Base-by-base conservation (phyloP, 75 land plant genomes). In the Sequoiadendron giganteum region DNA sequence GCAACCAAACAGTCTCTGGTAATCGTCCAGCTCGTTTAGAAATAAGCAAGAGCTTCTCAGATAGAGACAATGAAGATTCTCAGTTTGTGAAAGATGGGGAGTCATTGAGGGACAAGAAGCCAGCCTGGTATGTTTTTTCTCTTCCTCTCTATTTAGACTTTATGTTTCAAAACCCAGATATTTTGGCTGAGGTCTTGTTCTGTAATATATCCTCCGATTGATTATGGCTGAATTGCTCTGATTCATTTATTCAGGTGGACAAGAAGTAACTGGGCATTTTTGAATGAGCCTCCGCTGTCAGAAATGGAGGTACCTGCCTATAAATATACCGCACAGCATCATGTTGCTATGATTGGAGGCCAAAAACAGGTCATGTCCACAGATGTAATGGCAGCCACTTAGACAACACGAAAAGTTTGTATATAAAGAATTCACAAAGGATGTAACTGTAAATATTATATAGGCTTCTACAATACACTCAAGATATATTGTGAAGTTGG, bases 181-280 rank as follows among this genome's bases (percentile, higher is more conserved):
- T 1, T 34, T 76, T 76, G 13, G 18, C 36, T 15, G 18, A 76
- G 15, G 5, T 36, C 18, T 76, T 52, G 15, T 0, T 13, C 55
- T 52, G 3, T 52, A 52, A 52, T 52, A 16, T 36, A 5, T 10
- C 52, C 9, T 49, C 52, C 10, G 1, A 49, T 36, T 76, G 40
- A 14, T 15, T 75, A 13, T 11, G 16, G 14, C 36, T 76, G 79
- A 18, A 76, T 14, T 36, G 5, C 18, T 16, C 28, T 3, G 55
- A 2, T 52, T 52, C 55, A 52, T 52, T 52, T 52, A 52, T 89
- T 40, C 90, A 94, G 97, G 97, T 95, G 97, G 97, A 94, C 91
- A 56, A 93, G 94, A 58, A 95, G 95, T 89, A 93, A 87, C 79
- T 95, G 77, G 89, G 97, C 97, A 42, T 95, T 93, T 87, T 92